phyloP scores from a whole-genome alignment of 768 basidiomycete genomes.

The Collybia sordida region DNA sequence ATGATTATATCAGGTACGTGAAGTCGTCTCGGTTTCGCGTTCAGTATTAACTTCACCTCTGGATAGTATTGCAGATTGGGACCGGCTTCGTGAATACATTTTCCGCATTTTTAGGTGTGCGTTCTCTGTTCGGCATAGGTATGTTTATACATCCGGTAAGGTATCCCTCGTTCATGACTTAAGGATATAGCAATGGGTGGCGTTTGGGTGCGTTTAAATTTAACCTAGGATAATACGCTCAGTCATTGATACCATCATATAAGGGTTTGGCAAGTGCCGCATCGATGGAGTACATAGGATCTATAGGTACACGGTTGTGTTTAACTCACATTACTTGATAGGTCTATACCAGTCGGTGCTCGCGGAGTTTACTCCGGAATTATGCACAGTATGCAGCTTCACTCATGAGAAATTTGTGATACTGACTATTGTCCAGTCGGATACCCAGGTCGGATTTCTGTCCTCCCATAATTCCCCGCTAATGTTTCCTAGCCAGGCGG shows the following conservation, averaged over 20 bases:
- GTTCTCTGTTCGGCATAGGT: constrained; percentile 56
- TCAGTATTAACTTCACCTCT: constrained; percentile 26
- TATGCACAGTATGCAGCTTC: constrained; percentile 10
- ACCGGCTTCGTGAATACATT: constrained; percentile 60
- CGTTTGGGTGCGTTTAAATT: no score
- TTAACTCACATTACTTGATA: not conserved
- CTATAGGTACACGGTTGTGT: not conserved
- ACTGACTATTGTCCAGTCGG: no score
- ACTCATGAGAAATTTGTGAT: not conserved
- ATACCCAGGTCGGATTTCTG: no score
- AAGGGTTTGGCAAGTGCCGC: constrained; percentile 16
- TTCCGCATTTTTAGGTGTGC: constrained; percentile 56
- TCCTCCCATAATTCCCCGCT: no score
- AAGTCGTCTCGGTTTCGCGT: not conserved
- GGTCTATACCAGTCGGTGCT: constrained; percentile 13
- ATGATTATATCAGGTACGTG: constrained; percentile 9
- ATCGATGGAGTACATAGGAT: constrained; percentile 11
- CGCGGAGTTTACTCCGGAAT: constrained; percentile 15
- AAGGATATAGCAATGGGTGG: no score
- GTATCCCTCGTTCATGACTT: not conserved
- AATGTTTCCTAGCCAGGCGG: no score
- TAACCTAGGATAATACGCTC: no score
- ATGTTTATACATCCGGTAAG: not conserved
- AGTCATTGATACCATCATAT: not conserved
- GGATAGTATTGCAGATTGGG: constrained; percentile 50